Percentiles rank a stretch among this genome's conserved stretches.
These are phyloP conservation scores for Penicillium paxilli DNA, from an alignment of 495 filamentous ascomycete genomes.

Conservation along the genomic window DNA sequence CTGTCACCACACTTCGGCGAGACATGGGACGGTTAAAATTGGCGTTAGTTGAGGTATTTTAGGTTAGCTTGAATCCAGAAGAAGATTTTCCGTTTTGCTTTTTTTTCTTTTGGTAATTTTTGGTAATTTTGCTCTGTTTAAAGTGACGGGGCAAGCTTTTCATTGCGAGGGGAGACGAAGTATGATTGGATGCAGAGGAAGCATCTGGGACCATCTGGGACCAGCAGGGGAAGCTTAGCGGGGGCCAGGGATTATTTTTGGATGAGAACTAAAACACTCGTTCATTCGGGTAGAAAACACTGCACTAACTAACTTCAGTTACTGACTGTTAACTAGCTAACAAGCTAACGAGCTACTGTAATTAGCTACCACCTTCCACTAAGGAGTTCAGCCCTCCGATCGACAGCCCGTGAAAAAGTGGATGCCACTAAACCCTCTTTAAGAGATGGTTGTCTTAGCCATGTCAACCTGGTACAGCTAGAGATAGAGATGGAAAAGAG, in stretches of 20 bases:
- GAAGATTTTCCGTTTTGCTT: neutral
- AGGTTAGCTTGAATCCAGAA: neutral
- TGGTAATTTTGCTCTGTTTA: neutral
- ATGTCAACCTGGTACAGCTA: no score
- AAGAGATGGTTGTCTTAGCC: no score
- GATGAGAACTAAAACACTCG: no score
- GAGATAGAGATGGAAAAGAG: no score
- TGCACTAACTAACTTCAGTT: no score
- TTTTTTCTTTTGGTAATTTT: neutral
- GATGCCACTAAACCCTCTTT: neutral
- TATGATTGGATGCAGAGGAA: neutral
- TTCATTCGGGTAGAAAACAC: no score
- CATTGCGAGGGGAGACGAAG: neutral
- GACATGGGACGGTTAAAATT: neutral
- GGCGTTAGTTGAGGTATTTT: neutral
- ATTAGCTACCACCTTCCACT: no score
- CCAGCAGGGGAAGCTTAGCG: neutral
- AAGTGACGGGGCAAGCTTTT: neutral
- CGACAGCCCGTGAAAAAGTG: no score
- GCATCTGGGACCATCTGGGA: no score
- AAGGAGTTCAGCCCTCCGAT: no score
- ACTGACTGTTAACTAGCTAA: no score
- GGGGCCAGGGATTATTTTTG: neutral
- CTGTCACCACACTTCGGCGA: conserved; percentile 8
- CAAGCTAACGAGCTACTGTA: no score